Evolutionary conservation across 176 grass and related monocot species (phyloP), one percentile per base, ranked within the genome.

Genomic region (Pontederia paniculata): DNA sequence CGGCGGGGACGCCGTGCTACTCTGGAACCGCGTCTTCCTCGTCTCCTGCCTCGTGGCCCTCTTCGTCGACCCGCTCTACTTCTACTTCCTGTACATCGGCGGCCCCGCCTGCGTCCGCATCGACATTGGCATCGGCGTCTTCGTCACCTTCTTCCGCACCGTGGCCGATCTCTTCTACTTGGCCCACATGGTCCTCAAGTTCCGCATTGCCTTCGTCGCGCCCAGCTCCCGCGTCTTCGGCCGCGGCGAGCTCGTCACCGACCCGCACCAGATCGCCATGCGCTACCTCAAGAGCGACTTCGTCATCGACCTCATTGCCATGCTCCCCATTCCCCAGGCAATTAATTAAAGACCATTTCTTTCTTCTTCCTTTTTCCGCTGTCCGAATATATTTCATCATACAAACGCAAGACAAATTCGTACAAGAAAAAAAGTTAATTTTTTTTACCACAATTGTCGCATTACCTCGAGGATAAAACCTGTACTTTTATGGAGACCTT

Each of bases 251-350:
- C 86, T 97, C 47, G 86, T 97, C 12, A 70, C 69, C 0, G 86
- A 97, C 54, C 84, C 84, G 14, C 78, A 88, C 28, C 84, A 95
- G 84, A 95, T 95, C 50, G 77, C 83, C 25, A 77, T 74, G 6
- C 78, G 89, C 0, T 95, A 95, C 75, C 79, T 95, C 68, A 88
- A 82, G 79, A 83, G 83, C 48, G 89, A 95, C 58, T 95, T 95
- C 78, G 75, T 85, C 70, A 74, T 95, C 48, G 89, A 95, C 63
- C 81, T 95, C 58, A 80, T 83, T 17, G 89, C 89, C 42, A 80
- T 81, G 76, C 81, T 95, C 52, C 89, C 89, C 4, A 95, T 95
- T 52, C 89, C 89, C 0, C 89, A 95, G 85, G 89, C n/a, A n/a
- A n/a, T n/a, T 73, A 78, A 41, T 17, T 17, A 21, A 28, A 18